Evolutionary conservation across 192 early-diverging fungal species (phyloP).

Genomic region (Helicostylum pulchrum): DNA sequence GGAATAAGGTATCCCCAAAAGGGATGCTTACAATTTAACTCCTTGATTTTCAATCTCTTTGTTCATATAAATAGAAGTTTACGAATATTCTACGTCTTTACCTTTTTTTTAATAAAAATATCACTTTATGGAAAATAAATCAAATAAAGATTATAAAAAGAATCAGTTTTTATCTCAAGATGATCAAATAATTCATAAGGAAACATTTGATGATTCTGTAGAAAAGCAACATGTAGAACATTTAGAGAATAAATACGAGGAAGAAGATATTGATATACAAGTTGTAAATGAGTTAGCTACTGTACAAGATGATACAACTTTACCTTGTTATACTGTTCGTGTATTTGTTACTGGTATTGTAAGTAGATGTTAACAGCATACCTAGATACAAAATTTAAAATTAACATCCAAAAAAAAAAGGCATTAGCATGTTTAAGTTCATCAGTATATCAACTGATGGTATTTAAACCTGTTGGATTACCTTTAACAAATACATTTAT

Average conservation of each 20-base stretch:
- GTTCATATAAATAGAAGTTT: too few relatives aligned
- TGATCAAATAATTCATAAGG: too few relatives aligned
- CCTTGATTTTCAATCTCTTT: too few relatives aligned
- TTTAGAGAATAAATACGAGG: not conserved
- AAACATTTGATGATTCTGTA: too few relatives aligned
- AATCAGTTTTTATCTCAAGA: too few relatives aligned
- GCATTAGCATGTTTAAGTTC: conserved; percentile 49
- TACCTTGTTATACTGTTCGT: conserved; percentile 66
- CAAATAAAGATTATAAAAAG: too few relatives aligned
- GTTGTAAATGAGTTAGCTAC: conserved; percentile 22
- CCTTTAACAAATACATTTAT: conserved; percentile 62
- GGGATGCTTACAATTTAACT: too few relatives aligned
- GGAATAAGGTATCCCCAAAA: too few relatives aligned
- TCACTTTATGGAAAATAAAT: too few relatives aligned
- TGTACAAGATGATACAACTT: conserved; percentile 51
- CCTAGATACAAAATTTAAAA: not conserved
- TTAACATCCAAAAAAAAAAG: conserved; percentile 2
- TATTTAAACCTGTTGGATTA: conserved; percentile 77
- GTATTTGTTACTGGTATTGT: conserved; percentile 60
- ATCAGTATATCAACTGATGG: conserved; percentile 70
- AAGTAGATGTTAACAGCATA: not conserved
- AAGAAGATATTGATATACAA: conserved; percentile 22
- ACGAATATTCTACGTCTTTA: too few relatives aligned
- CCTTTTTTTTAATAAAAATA: too few relatives aligned
- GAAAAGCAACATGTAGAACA: not conserved